Base-by-base conservation (phyloP, 371 early-diverging fungal genomes). In the Smittium mucronatum region DNA sequence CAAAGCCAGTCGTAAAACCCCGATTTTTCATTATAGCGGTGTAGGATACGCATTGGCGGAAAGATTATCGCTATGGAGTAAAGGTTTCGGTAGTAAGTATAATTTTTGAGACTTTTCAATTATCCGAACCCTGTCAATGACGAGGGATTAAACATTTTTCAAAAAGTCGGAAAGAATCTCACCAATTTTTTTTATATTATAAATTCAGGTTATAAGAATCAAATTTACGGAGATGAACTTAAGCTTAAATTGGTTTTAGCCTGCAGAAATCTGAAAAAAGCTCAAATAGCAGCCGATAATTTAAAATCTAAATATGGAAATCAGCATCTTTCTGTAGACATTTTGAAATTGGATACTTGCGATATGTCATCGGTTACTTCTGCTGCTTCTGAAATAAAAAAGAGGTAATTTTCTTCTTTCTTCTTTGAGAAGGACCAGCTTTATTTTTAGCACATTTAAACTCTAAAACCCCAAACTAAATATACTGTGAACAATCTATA, bases 21-120 rank as follows among this genome's bases (percentile, higher is more conserved):
- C 25, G 15, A 59, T 58, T 57, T 60, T 29, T 32, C 36, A 33
- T 63, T 33, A 35, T 30, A 86, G 88, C 72, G 93, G 93, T 28
- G 84, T 93, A 31, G 92, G 92, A 2, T 86, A 83, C 71, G 87
- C 87, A 17, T 86, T 90, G 64, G 87, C 85, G 2, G 81, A 84
- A 35, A 84, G 84, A 0, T 80, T 93, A 2, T 73, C 87, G 25
- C 34, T 11, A 36, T 59, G 16, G 30, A 15, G 1, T 11, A 30
- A 5, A 28, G 29, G 61, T 63, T 59, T 34, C 28, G 29, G 31
- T 70, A 5, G 36, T 29, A 71, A 34, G 29, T 36, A 21, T 32
- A 71, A 47, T 21, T 47, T 47, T 47, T 21, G 21, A 47, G 5
- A 5, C 21, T 5, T 47, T 11, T 47, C 21, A 11, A 47, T 47